Evolutionary conservation across 2,329 filamentous ascomycete species (phyloP), one percentile per base, ranked within the genome.

Genomic region (Colletotrichum sojae): DNA sequence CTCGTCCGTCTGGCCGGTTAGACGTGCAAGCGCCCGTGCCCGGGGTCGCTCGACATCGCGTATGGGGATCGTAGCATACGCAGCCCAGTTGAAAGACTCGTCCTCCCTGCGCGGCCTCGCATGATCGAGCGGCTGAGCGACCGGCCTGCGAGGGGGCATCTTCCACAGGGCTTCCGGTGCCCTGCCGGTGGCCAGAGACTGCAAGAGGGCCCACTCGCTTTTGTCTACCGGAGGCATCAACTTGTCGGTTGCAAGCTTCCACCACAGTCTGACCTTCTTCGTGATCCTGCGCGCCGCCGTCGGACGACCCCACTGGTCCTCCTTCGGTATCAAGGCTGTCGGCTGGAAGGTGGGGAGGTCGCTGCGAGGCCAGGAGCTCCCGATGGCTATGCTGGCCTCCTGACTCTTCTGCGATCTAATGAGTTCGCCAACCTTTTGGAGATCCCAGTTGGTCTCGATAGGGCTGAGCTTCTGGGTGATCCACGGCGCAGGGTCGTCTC

Each of bases 131-230:
- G 55, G 20, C 2, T 9, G 20, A 1, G 78, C 81, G 13, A 80
- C 72, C 0, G 78, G 67, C 31, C 83, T 76, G 39, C 82, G 76
- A 1, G 71, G 49, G 22, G 84, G 83, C 1, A 84, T 71, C 18
- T 66, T 73, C 78, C 83, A 84, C 39, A 82, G 77, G 4, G 71
- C 68, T 55, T 74, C 73, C 2, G 75, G 75, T 10, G 82, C 81
- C 27, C 78, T 77, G 1, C 85, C 88, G 8, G 73, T 71, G 3
- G 82, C 82, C 43, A 91, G 72, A 25, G 78, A 76, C n/a, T 77
- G 77, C n/a, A 91, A 76, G 15, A 83, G 74, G 15, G 90, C 81
- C 88, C 88, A 91, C 73, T 91, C 87, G 18, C 80, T 78, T 31
- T 76, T 78, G 6, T 82, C 82, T 16, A 91, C 67, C 0, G 89